Conservation (phyloP, 129 eudicot species). For the Ambrosia trifida region DNA sequence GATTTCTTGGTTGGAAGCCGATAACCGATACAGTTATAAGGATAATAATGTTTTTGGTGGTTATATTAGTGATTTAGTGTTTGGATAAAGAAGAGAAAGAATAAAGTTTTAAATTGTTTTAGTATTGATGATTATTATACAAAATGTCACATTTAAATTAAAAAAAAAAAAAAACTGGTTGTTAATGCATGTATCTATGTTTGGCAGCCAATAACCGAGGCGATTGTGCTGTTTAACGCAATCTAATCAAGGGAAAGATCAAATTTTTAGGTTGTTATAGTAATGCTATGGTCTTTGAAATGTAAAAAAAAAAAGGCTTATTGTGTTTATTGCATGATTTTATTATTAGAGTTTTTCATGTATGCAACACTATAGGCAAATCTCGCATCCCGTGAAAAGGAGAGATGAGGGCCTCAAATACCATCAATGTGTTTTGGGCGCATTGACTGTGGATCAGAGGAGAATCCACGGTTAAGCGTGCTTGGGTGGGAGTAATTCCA, state of each 20-base stretch:
- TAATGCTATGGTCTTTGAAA: neutral
- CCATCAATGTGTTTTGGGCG: too few species aligned
- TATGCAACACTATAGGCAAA: too few species aligned
- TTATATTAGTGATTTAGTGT: neutral
- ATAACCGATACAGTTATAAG: neutral
- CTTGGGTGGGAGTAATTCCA: too few species aligned
- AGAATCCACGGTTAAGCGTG: too few species aligned
- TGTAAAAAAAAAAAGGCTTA: neutral
- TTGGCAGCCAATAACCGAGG: neutral
- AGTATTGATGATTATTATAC: neutral
- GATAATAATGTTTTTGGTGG: neutral
- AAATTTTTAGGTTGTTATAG: neutral
- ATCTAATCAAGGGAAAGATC: neutral
- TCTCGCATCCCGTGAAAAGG: too few species aligned
- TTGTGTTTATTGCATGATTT: conserved; percentile 2
- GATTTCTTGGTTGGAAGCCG: neutral
- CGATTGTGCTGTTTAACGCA: neutral
- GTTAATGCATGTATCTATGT: neutral
- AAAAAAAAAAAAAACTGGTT: neutral
- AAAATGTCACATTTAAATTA: neutral
- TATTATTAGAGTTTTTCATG: conserved; percentile 6
- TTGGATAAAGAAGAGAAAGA: neutral
- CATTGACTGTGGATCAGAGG: too few species aligned
- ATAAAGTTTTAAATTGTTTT: neutral
- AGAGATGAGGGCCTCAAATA: too few species aligned